phyloP scores from a whole-genome alignment of 345 rosid genomes.

The Trapa incisa region DNA sequence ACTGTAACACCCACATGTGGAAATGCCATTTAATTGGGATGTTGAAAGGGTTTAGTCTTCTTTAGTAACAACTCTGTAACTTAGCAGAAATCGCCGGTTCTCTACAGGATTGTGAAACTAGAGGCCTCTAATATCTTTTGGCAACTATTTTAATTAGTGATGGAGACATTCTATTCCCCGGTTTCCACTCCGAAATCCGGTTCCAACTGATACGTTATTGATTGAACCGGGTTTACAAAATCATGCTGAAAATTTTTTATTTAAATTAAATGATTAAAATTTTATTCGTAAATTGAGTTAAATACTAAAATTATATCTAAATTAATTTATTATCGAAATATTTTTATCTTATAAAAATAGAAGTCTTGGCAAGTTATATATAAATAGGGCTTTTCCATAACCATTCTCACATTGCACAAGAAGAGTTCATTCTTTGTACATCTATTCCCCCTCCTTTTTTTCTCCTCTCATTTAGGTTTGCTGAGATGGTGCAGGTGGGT shows the following conservation, averaged over 20 bases:
- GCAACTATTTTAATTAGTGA: background rate
- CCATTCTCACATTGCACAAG: background rate
- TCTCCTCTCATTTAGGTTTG: no score
- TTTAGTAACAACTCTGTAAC: slow-evolving; percentile 2
- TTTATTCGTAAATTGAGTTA: no score
- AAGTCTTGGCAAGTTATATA: background rate
- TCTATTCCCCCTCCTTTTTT: background rate
- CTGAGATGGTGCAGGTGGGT: no score
- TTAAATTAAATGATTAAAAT: no score
- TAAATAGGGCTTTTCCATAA: background rate
- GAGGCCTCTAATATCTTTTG: background rate
- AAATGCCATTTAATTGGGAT: slow-evolving; percentile 7
- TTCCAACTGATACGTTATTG: no score
- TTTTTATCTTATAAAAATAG: no score
- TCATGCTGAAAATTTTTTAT: no score
- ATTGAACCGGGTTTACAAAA: no score
- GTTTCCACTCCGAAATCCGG: background rate
- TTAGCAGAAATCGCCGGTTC: background rate
- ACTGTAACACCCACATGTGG: background rate
- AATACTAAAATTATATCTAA: no score
- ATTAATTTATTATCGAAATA: no score
- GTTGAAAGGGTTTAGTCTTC: slow-evolving; percentile 9
- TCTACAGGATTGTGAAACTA: background rate
- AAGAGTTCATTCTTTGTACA: background rate
- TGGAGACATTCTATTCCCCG: background rate